phyloP scores from a whole-genome alignment of 169 alveolate species.

The Plasmodium malariae region DNA sequence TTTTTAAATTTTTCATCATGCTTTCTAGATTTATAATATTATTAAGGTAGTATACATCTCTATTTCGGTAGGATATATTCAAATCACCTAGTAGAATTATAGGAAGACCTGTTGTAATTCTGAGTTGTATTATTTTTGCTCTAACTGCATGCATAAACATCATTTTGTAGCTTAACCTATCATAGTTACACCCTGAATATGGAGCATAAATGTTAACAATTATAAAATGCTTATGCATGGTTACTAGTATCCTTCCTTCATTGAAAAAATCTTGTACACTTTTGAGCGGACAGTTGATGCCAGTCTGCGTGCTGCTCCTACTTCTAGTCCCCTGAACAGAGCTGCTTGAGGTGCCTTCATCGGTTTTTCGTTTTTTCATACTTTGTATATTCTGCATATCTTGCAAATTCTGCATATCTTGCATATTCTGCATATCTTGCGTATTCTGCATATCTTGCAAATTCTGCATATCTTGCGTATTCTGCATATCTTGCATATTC shows the following conservation, averaged over 20 bases:
- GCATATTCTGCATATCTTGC: too few relatives aligned
- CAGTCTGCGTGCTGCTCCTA: too few relatives aligned
- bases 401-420: too few relatives aligned
- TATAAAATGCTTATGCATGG: constrained; percentile 54
- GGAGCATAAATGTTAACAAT: constrained; percentile 77
- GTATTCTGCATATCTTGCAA: too few relatives aligned
- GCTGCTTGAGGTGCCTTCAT: too few relatives aligned
- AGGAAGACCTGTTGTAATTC: constrained; percentile 77
- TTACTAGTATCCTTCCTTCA: constrained; percentile 76
- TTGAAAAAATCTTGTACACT: constrained; percentile 21
- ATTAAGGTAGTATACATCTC: constrained; percentile 48
- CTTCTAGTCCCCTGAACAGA: too few relatives aligned
- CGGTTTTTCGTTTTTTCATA: too few relatives aligned
- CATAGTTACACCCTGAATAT: constrained; percentile 69
- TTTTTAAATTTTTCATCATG: constrained; percentile 6
- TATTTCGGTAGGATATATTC: constrained; percentile 58
- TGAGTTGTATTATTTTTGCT: constrained; percentile 26
- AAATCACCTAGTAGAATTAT: constrained; percentile 77
- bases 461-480: too few relatives aligned
- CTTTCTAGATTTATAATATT: constrained; percentile 46
- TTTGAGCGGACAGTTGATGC: neutral
- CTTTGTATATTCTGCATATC: too few relatives aligned
- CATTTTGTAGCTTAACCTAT: constrained; percentile 70
- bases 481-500: too few relatives aligned
- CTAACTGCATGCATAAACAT: constrained; percentile 77